Base-by-base conservation (phyloP, 2,329 filamentous ascomycete genomes). In the Apiospora sp. region DNA sequence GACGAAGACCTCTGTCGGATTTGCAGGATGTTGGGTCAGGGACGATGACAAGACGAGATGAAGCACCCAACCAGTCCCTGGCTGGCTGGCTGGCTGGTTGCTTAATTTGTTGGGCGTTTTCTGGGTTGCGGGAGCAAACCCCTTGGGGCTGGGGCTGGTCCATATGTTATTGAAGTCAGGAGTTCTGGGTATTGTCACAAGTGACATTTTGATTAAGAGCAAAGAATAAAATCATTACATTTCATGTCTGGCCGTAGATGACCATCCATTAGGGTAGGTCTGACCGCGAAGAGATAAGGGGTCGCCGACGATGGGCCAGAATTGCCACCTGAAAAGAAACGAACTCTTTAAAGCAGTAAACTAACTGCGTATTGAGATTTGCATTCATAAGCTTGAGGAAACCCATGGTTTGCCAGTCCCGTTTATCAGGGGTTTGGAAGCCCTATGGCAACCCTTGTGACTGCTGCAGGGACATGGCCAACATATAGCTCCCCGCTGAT, bases 11-110 rank as follows among this genome's bases (percentile, higher is more conserved):
- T 44, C 30, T 22, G 67, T 68, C 2, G 67, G 67, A 1, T 68
- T 46, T 34, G 67, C 67, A 16, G 67, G 67, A n/a, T 68, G 67
- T 6, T 68, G 67, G 67, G 67, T 68, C 1, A 44, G 43, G 43
- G 24, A 68, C n/a, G 30, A 68, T n/a, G n/a, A 24, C 8, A 43
- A 6, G 4, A 27, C 24, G 10, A 41, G 41, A 41, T 64, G 22
- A 64, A 19, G 8, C 8, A 37, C 4, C 19, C 58, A 41, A 4
- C 19, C 22, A 41, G 37, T 2, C 27, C 27, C 44, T 46, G 54
- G 16, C 27, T 58, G 54, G 34, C 4, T 64, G 22, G 49, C 34
- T 41, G 10, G 58, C 10, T 12, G 34, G 7, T 7, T 61, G 19
- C 10, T n/a, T 12, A 19, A n/a, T n/a, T 58, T 58, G 1, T 7